Evolutionary conservation across 2,329 filamentous ascomycete genomes (phyloP), one percentile per base, ranked within the genome.

Genomic region (Trichoderma sp.): DNA sequence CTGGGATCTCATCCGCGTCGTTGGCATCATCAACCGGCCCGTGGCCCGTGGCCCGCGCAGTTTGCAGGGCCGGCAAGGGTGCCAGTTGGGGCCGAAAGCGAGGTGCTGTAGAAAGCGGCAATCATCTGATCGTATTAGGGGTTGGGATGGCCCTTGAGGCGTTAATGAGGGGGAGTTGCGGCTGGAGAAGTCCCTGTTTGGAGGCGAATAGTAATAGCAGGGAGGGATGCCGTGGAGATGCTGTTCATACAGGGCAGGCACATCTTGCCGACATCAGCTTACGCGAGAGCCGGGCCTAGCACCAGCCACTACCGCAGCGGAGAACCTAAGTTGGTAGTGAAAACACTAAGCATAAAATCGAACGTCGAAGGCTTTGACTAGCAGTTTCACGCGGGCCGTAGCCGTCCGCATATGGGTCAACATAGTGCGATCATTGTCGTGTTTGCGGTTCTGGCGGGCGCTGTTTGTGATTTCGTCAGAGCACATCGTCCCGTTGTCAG

Each of bases 221-320:
- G 46, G 18, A 30, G 49, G 39, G 39, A 43, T n/a, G 39, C 16
- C 51, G 32, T 55, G 49, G 60, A 16, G 49, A 64, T 64, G 10
- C 51, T n/a, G 18, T 43, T 16, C 21, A 16, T 30, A 18, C 28
- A 37, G 14, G 18, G 24, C 6, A 26, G 46, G 60, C 52, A 54
- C 28, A 64, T 43, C n/a, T 7, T 18, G 18, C 60, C 54, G 21
- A 34, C 60, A 64, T 64, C 51, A 64, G 60, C 60, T 64, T 64
- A 52, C 60, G 18, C 60, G 51, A 64, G 24, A 64, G 11, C 60
- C 60, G 51, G 60, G 4, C 21, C 49, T 37, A 39, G 18, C 10
- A 43, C 26, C 11, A 18, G 34, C 32, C 26, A 39, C 49, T 24
- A 26, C 59, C 11, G 32, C 34, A 3, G 21, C 21, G 46, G 46